Percentiles rank a stretch among this genome's conserved stretches.
Evolutionary conservation across 2,329 filamentous ascomycete species (phyloP).

Genomic region (Botrytis medusae): DNA sequence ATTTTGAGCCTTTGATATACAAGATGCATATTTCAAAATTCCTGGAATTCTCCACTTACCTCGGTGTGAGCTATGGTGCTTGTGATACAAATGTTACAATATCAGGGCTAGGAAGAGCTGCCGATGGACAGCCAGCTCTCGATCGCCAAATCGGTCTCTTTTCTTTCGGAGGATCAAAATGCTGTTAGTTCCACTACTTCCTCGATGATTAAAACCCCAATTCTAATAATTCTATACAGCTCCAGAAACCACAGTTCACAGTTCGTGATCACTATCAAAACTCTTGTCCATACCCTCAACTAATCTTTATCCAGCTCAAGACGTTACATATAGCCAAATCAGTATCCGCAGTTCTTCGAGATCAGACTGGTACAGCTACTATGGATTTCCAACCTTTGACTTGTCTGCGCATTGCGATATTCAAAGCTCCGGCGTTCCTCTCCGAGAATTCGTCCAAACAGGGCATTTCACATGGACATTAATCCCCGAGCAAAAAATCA

Average conservation of each 20-base stretch:
- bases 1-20: not conserved
- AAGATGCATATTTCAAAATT: constrained; percentile 9
- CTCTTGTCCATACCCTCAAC: not conserved
- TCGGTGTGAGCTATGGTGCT: constrained; percentile 1
- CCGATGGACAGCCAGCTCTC: constrained; percentile 3
- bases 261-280: not conserved
- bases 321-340: constrained; percentile 13
- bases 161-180: constrained; percentile 12
- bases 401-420: constrained; percentile 14
- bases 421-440: constrained; percentile 2
- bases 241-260: not conserved
- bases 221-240: not conserved
- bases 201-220: no score
- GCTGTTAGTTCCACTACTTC: not conserved
- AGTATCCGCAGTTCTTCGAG: constrained; percentile 1
- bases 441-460: constrained; percentile 9
- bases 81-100: constrained; percentile 19
- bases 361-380: constrained; percentile 14
- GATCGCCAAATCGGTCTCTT: constrained; percentile 7
- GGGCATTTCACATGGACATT: constrained; percentile 12
- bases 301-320: not conserved
- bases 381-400: constrained; percentile 11
- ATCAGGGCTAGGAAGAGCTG: not conserved
- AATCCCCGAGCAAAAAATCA: constrained; percentile 18
- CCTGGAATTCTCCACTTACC: not conserved